Percentiles rank a stretch among this genome's conserved stretches.
phyloP scores from a whole-genome alignment of 352 stramenopile species.

The Phytopythium sindhum region DNA sequence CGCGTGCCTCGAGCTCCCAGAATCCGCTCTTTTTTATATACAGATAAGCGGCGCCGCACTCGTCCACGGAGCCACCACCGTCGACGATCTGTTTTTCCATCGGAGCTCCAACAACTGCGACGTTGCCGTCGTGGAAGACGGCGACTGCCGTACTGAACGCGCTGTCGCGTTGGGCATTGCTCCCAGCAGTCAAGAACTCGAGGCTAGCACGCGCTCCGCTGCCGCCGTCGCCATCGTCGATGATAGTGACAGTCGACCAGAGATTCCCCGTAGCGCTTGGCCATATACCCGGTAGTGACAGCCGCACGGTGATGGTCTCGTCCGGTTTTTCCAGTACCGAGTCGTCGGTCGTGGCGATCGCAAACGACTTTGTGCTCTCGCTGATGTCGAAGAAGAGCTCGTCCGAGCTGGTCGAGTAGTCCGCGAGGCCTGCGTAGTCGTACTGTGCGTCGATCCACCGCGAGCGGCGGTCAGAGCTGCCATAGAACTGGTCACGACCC shows the following conservation, averaged over 20 bases:
- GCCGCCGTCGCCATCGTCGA: constrained; percentile 90
- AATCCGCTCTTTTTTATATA: constrained; percentile 57
- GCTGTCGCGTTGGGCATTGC: constrained; percentile 29
- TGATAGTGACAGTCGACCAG: constrained; percentile 86
- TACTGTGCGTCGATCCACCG: constrained; percentile 79
- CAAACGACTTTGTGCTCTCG: constrained; percentile 52
- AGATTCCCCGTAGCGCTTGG: constrained; percentile 84
- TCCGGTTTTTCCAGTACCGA: constrained; percentile 89
- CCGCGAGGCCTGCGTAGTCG: constrained; percentile 87
- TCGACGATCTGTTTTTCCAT: constrained; percentile 29
- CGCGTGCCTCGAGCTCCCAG: constrained; percentile 61
- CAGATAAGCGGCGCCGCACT: constrained; percentile 70
- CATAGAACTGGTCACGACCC: constrained; percentile 89
- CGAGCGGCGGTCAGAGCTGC: constrained; percentile 71
- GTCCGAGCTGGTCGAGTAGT: constrained; percentile 79
- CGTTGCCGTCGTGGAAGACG: constrained; percentile 60
- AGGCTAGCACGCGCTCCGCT: constrained; percentile 70
- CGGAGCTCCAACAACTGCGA: constrained; percentile 66
- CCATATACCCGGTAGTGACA: constrained; percentile 92
- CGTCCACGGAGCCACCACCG: constrained; percentile 9
- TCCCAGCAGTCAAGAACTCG: constrained; percentile 43
- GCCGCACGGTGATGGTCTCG: constrained; percentile 87
- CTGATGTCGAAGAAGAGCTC: constrained; percentile 67
- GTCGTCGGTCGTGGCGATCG: constrained; percentile 87
- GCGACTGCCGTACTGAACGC: constrained; percentile 52